Evolutionary conservation across 768 basidiomycete species (phyloP), one percentile per base, ranked within the genome.

Genomic region (Rhodocollybia butyracea): DNA sequence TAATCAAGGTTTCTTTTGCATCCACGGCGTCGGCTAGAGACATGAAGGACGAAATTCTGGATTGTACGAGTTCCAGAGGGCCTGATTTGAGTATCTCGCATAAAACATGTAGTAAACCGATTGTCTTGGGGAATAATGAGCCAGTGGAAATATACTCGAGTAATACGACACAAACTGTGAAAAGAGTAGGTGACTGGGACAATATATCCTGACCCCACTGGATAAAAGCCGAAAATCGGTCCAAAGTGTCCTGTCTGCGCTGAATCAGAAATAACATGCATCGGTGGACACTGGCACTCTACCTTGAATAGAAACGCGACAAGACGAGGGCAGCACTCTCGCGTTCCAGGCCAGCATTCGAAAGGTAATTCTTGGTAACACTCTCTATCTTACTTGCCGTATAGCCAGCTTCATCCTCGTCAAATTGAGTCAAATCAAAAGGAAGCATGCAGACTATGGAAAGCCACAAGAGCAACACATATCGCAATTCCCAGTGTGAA

Each of bases 391-490:
- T 66, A 17, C 63, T 60, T 0, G 85, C 83, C 1, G 89, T 90
- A 43, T 76, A 67, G 11, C 84, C 81, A 22, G 65, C 61, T 2
- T 75, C 76, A 10, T 61, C 64, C 55, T 88, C 86, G 63, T 94
- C 92, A 52, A 97, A 92, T 62, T 92, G 89, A 29, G 84, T 79
- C 36, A 99, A 74, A 65, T 91, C 86, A 68, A 99, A 99, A 0
- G 97, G 97, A 17, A 98, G 86, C 74, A 91, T 92, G 73, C 90
- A 89, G 46, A 97, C 88, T 22, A 99, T 81, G 21, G 91, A 89
- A n/a, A 98, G 78, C 96, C 96, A 98, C 11, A 97, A 76, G 8
- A 99, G 76, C 24, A 91, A 74, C 29, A 89, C 78, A 64, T 95
- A 94, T 57, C 93, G 86, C 50, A 93, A 68, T 22, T 88, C 73